A percentile compares a stretch with the other conserved stretches of the same genome.
phyloP scores from a whole-genome alignment of 208 protist species.

The Trypanosoma melophagium region DNA sequence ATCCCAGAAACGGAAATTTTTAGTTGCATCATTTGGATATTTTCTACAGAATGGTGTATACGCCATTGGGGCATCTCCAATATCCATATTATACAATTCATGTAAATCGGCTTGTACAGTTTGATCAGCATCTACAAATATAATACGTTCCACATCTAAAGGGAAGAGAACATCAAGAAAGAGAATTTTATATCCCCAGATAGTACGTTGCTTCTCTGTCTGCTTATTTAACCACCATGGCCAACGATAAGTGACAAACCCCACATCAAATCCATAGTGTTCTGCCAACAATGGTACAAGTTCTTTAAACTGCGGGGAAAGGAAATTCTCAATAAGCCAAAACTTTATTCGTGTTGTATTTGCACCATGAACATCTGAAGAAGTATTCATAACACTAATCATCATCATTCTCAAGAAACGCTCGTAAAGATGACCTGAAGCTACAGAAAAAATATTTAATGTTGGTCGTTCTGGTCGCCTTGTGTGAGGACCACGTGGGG shows the following conservation, averaged over 20 bases:
- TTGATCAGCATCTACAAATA: constrained; percentile 99
- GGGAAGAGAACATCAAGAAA: constrained; percentile 99
- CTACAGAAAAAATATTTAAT: constrained; percentile 98
- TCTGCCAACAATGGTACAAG: constrained; percentile 87
- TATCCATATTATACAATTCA: constrained; percentile 97
- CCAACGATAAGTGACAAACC: constrained; percentile 98
- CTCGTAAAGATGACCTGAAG: constrained; percentile 98
- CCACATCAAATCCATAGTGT: constrained; percentile 93
- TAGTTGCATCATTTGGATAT: constrained; percentile 88
- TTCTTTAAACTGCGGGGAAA: constrained; percentile 96
- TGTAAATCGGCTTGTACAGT: constrained; percentile 76
- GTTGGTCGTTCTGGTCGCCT: constrained; percentile 68
- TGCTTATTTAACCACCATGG: constrained; percentile 96
- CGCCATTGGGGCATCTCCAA: constrained; percentile 90
- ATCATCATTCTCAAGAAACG: constrained; percentile 99
- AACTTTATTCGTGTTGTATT: constrained; percentile 96
- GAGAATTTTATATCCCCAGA: constrained; percentile 99
- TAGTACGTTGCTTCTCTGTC: constrained; percentile 97
- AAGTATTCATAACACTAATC: constrained; percentile 92
- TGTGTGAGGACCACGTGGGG: constrained; percentile 21
- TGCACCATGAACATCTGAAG: constrained; percentile 68
- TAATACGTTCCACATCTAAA: constrained; percentile 93
- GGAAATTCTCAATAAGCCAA: constrained; percentile 98
- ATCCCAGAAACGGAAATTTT: constrained; percentile 92
- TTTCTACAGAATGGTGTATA: constrained; percentile 97